These are phyloP conservation scores for Ailanthus altissimus DNA, from an alignment of 345 rosid species.

Conservation along the genomic window DNA sequence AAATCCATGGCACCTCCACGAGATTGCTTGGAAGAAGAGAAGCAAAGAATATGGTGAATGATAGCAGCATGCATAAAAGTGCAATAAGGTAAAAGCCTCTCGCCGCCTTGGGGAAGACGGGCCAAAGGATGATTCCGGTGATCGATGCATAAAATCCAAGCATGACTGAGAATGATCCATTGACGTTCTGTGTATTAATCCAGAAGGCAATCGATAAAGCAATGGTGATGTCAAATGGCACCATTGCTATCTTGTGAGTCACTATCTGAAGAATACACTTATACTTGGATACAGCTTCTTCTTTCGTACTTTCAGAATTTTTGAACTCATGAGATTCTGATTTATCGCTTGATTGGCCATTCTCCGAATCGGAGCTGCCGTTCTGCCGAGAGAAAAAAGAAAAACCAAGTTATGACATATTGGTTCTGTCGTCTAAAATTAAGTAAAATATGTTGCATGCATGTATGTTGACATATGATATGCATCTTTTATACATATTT, in stretches of 20 bases:
- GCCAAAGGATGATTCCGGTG: slow-evolving; percentile 7
- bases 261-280: not conserved
- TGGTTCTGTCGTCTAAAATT: not conserved
- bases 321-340: not conserved
- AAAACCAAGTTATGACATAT: not conserved
- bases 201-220: slow-evolving; percentile 15
- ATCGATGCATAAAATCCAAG: slow-evolving; percentile 8
- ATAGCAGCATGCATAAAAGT: slow-evolving; percentile 7
- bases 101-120: not conserved
- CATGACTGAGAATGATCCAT: not conserved
- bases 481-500: no score
- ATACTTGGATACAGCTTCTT: not conserved
- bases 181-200: not conserved
- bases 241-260: slow-evolving; percentile 3
- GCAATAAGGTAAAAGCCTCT: not conserved
- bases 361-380: not conserved
- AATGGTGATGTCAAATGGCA: slow-evolving; percentile 2
- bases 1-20: not conserved
- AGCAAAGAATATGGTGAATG: slow-evolving; percentile 12
- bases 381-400: not conserved
- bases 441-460: no score
- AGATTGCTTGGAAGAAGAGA: slow-evolving; percentile 2
- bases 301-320: not conserved
- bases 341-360: not conserved
- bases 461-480: no score